These are phyloP conservation scores for Sporothrix humicola DNA, from an alignment of 2,329 filamentous ascomycete genomes.

Conservation along the genomic window DNA sequence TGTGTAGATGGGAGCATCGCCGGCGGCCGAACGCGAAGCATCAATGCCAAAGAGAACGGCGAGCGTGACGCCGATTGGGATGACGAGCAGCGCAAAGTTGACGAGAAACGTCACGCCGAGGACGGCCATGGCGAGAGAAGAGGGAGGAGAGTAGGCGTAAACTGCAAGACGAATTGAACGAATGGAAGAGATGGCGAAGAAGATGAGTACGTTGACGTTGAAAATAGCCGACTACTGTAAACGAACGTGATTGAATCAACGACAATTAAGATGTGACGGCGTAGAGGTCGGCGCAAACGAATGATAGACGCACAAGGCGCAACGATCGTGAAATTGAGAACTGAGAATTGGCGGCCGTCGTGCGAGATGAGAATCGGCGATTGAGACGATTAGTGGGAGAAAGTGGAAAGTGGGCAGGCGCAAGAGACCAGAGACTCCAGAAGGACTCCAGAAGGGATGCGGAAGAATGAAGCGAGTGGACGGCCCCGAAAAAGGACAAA, in stretches of 20 bases:
- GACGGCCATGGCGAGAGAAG: slow-evolving; percentile 43
- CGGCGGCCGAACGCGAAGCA: slow-evolving; percentile 50
- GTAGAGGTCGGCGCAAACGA: slow-evolving; percentile 7
- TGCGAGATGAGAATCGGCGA: slow-evolving; percentile 17
- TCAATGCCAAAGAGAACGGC: slow-evolving; percentile 58
- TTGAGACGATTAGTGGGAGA: background rate
- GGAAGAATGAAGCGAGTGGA: slow-evolving; percentile 16
- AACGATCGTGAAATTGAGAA: background rate
- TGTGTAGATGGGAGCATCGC: slow-evolving; percentile 53
- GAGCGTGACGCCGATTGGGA: slow-evolving; percentile 46
- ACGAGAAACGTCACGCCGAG: slow-evolving; percentile 51
- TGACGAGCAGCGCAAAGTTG: slow-evolving; percentile 56
- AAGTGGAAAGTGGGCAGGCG: slow-evolving; percentile 22
- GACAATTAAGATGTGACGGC: background rate
- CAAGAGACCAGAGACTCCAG: background rate
- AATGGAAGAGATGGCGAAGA: background rate
- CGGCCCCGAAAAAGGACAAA: background rate
- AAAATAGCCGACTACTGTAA: background rate
- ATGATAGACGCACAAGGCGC: slow-evolving; percentile 9
- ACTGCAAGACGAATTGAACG: background rate
- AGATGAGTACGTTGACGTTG: too few species aligned
- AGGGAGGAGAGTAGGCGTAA: background rate
- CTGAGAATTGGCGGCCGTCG: background rate
- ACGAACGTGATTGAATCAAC: background rate
- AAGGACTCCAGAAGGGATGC: background rate